Conservation (phyloP, 148 eudicot species). For the Pouteria glomerata region DNA sequence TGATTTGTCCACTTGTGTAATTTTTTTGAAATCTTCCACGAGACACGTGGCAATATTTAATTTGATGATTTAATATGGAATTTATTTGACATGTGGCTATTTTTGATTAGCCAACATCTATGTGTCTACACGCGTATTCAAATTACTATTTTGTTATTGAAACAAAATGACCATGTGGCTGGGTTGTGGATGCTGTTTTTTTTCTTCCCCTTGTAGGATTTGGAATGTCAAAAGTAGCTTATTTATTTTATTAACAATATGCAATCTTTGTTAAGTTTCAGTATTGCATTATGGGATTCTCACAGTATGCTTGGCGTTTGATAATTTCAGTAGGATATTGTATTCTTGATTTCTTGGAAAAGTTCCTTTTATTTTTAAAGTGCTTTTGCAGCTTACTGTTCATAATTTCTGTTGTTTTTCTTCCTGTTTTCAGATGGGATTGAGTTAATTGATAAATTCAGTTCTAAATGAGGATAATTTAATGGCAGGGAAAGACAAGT, state of each 20-base stretch:
- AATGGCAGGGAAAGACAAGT: conserved; percentile 72
- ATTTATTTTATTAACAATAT: neutral
- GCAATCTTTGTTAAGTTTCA: neutral
- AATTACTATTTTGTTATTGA: too few relatives aligned
- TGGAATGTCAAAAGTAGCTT: neutral
- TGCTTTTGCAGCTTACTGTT: neutral
- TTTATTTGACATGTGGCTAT: too few relatives aligned
- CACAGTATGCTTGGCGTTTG: neutral
- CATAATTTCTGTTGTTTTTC: neutral
- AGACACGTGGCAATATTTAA: too few relatives aligned
- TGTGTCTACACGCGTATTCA: too few relatives aligned
- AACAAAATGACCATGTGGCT: neutral
- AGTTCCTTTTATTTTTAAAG: neutral
- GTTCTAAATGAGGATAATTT: neutral
- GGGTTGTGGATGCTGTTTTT: neutral
- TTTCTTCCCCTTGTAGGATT: neutral
- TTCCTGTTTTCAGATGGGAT: neutral
- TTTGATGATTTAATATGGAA: too few relatives aligned
- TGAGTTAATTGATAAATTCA: conserved; percentile 1
- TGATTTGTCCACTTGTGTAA: too few relatives aligned
- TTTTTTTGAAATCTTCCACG: too few relatives aligned
- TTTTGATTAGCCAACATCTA: too few relatives aligned
- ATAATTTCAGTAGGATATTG: neutral
- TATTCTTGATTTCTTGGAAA: neutral
- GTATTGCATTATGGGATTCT: neutral